A percentile compares a stretch with the other conserved stretches of the same genome.
These are phyloP conservation scores for Begonia loranthoides DNA, from an alignment of 306 rosid species.

Conservation along the genomic window DNA sequence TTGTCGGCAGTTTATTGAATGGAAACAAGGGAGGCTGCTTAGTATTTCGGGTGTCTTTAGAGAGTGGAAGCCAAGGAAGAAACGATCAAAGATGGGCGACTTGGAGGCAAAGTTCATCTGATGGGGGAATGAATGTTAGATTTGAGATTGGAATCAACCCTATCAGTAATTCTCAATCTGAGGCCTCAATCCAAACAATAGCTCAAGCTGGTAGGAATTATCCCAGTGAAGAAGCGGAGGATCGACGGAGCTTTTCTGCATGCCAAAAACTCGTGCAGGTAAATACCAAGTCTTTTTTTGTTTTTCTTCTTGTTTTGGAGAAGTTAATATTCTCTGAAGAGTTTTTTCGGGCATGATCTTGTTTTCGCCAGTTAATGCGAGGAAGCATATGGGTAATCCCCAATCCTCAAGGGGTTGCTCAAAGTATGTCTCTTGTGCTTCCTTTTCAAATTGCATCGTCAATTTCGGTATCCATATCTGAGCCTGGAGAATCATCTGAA, in stretches of 20 bases:
- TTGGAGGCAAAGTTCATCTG: constrained; percentile 76
- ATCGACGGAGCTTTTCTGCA: constrained; percentile 73
- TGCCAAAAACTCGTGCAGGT: constrained; percentile 96
- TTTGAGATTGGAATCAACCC: constrained; percentile 65
- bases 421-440: constrained; percentile 81
- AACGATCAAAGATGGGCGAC: constrained; percentile 65
- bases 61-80: constrained; percentile 82
- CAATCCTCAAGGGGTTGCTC: constrained; percentile 59
- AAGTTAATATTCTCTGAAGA: too few species aligned
- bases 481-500: constrained; percentile 66
- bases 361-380: constrained; percentile 76
- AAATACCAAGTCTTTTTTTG: background rate
- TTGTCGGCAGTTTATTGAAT: constrained; percentile 79
- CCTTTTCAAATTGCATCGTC: constrained; percentile 71
- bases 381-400: constrained; percentile 81
- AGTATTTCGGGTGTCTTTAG: constrained; percentile 45
- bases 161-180: constrained; percentile 32
- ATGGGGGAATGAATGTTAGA: constrained; percentile 70
- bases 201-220: constrained; percentile 33
- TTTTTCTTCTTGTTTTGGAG: background rate
- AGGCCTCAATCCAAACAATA: constrained; percentile 29
- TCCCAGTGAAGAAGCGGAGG: constrained; percentile 53
- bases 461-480: constrained; percentile 60
- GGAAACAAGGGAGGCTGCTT: constrained; percentile 45
- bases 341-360: background rate